Conservation (phyloP, 805 yeast species). For the Schwanniomyces polymorphus region DNA sequence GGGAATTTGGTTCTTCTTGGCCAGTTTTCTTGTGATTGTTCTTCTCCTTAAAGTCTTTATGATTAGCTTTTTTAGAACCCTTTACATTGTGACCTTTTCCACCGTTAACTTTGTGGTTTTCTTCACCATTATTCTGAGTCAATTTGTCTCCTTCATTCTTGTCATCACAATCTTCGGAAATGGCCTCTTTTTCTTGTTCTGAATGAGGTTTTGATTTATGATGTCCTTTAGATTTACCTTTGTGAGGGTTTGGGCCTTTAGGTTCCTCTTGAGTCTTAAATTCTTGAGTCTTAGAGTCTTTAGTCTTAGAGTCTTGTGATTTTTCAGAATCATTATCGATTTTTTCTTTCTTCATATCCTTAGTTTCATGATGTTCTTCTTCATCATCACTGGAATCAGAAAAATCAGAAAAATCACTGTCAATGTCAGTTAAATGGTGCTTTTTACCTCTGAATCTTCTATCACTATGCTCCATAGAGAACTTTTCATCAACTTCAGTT, state of each 20-base stretch:
- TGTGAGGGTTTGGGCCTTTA: not conserved
- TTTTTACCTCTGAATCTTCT: not conserved
- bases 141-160: too few relatives aligned
- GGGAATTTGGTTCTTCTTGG: not conserved
- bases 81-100: too few relatives aligned
- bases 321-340: not conserved
- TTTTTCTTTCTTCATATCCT: not conserved
- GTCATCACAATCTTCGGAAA: too few relatives aligned
- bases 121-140: too few relatives aligned
- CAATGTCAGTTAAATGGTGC: not conserved
- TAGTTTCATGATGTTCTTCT: not conserved
- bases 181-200: too few relatives aligned
- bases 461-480: too few relatives aligned
- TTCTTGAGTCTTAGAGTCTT: too few relatives aligned
- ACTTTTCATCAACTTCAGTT: constrained; percentile 1
- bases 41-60: not conserved
- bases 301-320: too few relatives aligned
- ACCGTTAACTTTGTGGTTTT: too few relatives aligned
- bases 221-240: not conserved
- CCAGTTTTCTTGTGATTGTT: not conserved
- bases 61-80: too few relatives aligned
- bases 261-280: not conserved
- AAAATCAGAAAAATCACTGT: not conserved
- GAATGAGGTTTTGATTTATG: too few relatives aligned
- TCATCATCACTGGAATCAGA: not conserved